Evolutionary conservation across 2,329 filamentous ascomycete genomes (phyloP), one percentile per base, ranked within the genome.

Genomic region (Monosporascus sp.): DNA sequence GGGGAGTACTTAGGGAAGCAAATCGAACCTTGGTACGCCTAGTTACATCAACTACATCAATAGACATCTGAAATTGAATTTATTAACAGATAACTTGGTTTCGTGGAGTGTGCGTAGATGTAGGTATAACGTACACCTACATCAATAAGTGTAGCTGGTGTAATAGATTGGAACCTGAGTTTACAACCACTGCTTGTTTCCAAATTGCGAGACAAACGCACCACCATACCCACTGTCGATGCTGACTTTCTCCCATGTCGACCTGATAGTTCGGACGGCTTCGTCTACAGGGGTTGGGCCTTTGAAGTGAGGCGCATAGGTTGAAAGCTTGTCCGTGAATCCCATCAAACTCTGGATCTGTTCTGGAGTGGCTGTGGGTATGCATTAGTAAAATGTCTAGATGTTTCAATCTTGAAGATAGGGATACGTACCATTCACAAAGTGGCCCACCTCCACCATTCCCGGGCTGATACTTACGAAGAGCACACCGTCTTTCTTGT

Each of bases 401-500:
- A 31, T 25, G 24, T 36, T 11, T 39, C 14, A 20, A 63, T 71
- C 56, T 6, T 67, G 54, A 38, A 50, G 54, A 47, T 11, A 55
- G 50, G 41, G 46, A 59, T 49, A 49, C 52, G 44, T 46, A 46
- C 22, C 43, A 46, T 46, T 11, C 14, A 4, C 43, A 25, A 2
- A 27, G 43, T 22, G 43, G 43, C 43, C 43, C 24, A 46, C 43
- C 0, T 76, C 72, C 0, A 84, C 79, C 0, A 79, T 17, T 0
- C 81, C 81, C 0, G 81, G 81, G 17, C 71, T 75, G 9, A 85
- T 63, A 8, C 67, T 68, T 54, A 85, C 55, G 62, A 83, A 79
- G 1, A 82, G 61, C 0, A 85, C 70, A 0, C 77, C 79, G 0
- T 82, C 69, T 35, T 73, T 68, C 47, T 67, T 70, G 55, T 79